These are phyloP conservation scores for Fraxinus sp. DNA, from an alignment of 305 asterid species.

Conservation along the genomic window DNA sequence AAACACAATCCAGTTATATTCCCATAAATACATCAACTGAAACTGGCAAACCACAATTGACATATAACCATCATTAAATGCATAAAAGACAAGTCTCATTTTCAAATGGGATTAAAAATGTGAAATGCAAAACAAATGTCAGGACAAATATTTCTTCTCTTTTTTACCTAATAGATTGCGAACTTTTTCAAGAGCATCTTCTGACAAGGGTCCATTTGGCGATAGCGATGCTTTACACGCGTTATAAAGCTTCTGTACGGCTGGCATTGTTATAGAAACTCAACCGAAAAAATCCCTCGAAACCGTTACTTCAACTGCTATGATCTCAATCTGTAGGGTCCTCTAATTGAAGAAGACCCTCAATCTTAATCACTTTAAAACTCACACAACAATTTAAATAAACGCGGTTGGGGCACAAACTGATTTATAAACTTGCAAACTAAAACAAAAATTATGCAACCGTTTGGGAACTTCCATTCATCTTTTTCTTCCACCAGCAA, in stretches of 20 bases:
- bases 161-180: constrained; percentile 78
- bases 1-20: constrained; percentile 1
- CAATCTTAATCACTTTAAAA: constrained; percentile 30
- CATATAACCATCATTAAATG: not conserved
- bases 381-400: constrained; percentile 19
- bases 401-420: constrained; percentile 17
- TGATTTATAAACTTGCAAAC: constrained; percentile 23
- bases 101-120: constrained; percentile 8
- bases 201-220: constrained; percentile 83
- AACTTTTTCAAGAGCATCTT: constrained; percentile 82
- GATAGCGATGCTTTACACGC: constrained; percentile 84
- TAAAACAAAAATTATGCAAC: constrained; percentile 7
- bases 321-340: constrained; percentile 54
- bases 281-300: constrained; percentile 28
- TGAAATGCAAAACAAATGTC: constrained; percentile 1
- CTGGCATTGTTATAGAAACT: constrained; percentile 73
- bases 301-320: constrained; percentile 27
- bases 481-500: constrained; percentile 25
- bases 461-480: constrained; percentile 29
- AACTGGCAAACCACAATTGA: constrained; percentile 2
- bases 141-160: constrained; percentile 4
- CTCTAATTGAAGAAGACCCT: constrained; percentile 63
- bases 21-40: constrained; percentile 10
- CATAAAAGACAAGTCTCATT: not conserved
- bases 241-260: constrained; percentile 92